phyloP scores from a whole-genome alignment of 2,329 filamentous ascomycete species.

The Sclerotinia nivalis region DNA sequence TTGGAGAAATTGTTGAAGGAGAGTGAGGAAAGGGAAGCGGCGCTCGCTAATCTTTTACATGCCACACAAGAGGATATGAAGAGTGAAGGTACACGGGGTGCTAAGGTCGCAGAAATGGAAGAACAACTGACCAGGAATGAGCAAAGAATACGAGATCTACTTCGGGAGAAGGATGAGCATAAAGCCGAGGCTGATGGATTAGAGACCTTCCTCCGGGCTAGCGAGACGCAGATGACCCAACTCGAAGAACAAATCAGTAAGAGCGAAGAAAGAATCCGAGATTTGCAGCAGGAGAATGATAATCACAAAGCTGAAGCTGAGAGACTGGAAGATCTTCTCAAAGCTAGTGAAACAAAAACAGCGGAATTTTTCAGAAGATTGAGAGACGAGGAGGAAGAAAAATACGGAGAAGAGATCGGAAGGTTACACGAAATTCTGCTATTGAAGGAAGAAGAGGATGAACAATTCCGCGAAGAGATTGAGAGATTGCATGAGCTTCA shows the following conservation, averaged over 20 bases:
- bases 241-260: conserved; percentile 3
- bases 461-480: conserved; percentile 5
- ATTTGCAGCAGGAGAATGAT: background rate
- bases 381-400: conserved; percentile 1
- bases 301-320: background rate
- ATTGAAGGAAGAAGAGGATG: background rate
- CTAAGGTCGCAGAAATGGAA: background rate
- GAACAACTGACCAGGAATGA: background rate
- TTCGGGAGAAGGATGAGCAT: background rate
- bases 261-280: background rate
- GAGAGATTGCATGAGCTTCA: conserved; percentile 3
- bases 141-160: background rate
- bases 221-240: conserved; percentile 2
- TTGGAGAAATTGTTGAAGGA: conserved; percentile 10
- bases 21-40: background rate
- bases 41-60: background rate
- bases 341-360: conserved; percentile 2
- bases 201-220: background rate
- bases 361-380: background rate
- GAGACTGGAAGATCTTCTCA: background rate
- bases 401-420: conserved; percentile 5
- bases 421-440: background rate
- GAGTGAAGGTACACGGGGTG: background rate
- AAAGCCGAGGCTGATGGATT: conserved; percentile 12
- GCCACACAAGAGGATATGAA: background rate